Percentiles rank a stretch among this genome's conserved stretches.
phyloP scores from a whole-genome alignment of 2,329 filamentous ascomycete species.

The Pseudogymnoascus sp. region DNA sequence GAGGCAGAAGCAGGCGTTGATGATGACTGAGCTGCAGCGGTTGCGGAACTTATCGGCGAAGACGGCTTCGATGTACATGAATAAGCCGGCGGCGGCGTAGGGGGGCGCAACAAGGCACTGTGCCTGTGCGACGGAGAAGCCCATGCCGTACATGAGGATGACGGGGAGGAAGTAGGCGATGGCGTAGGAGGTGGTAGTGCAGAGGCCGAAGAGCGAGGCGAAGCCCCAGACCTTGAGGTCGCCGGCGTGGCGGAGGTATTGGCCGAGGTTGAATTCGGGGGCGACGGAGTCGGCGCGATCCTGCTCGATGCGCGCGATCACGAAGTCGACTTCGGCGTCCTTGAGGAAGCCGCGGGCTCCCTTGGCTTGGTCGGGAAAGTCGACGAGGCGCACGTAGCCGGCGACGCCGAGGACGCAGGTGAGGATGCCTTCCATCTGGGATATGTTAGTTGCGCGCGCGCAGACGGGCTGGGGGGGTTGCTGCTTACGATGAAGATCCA shows the following conservation, averaged over 20 bases:
- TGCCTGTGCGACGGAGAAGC: constrained; percentile 41
- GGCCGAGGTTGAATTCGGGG: constrained; percentile 39
- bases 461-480: constrained; percentile 44
- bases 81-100: constrained; percentile 38
- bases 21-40: constrained; percentile 43
- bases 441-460: constrained; percentile 55
- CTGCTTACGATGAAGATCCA: constrained; percentile 50
- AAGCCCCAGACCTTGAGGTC: constrained; percentile 57
- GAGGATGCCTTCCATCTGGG: constrained; percentile 37
- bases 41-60: constrained; percentile 45
- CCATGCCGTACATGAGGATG: constrained; percentile 53
- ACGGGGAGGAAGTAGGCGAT: constrained; percentile 73
- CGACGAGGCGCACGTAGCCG: constrained; percentile 52
- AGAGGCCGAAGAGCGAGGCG: constrained; percentile 54
- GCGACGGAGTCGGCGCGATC: constrained; percentile 47
- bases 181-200: constrained; percentile 66
- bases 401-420: constrained; percentile 44
- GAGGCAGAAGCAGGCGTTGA: constrained; percentile 39
- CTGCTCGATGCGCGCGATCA: constrained; percentile 45
- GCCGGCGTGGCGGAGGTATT: constrained; percentile 40
- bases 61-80: constrained; percentile 39
- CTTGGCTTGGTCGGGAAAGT: constrained; percentile 53
- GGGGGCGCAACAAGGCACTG: constrained; percentile 49
- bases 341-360: constrained; percentile 40
- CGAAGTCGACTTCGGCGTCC: constrained; percentile 41